Base-by-base conservation (phyloP, 2,329 filamentous ascomycete species). In the Corniculantispora saksenae region DNA sequence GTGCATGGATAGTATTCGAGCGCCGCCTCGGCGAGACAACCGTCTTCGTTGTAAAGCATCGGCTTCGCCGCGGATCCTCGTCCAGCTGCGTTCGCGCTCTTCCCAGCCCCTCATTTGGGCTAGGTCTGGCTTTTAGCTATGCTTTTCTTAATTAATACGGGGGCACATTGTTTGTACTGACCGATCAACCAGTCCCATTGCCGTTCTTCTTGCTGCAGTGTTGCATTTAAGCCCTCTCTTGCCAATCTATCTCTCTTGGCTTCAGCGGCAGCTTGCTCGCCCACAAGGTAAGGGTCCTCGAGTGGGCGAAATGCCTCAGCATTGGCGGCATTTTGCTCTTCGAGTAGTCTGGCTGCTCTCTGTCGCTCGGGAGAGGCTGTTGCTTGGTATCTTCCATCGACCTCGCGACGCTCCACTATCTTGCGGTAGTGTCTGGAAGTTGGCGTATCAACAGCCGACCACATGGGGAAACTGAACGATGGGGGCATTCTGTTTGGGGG, bases 261-360 rank as follows among this genome's bases (percentile, higher is more conserved):
- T 67, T 81, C 75, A 12, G 81, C 79, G 2, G 89, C 89, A 3
- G 88, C 89, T 59, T 82, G 82, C 76, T 90, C 88, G 40, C 89
- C 89, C 2, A 91, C 89, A 12, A 91, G 78, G 64, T 88, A 83
- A 0, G 88, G 89, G 69, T 91, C 89, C 75, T 91, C 89, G 21
- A 89, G 80, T 3, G 86, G 87, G 8, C 83, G 80, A 74, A 74
- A 56, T 70, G 70, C 40, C 27, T 66, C 43, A 32, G 70, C 63
- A 51, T 62, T 48, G n/a, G 47, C 48, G 19, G 35, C 35, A 17
- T 63, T 56, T 3, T 50, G 45, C 27, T 60, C 61, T n/a, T 62
- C 54, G n/a, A 35, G n/a, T 15, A 51, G 13, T 51, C 55, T 53
- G 3, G 48, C 21, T 19, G 54, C 32, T 25, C 54, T 60, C 43